phyloP scores from a whole-genome alignment of 2,329 filamentous ascomycete genomes.

The Fonsecaea monophora region DNA sequence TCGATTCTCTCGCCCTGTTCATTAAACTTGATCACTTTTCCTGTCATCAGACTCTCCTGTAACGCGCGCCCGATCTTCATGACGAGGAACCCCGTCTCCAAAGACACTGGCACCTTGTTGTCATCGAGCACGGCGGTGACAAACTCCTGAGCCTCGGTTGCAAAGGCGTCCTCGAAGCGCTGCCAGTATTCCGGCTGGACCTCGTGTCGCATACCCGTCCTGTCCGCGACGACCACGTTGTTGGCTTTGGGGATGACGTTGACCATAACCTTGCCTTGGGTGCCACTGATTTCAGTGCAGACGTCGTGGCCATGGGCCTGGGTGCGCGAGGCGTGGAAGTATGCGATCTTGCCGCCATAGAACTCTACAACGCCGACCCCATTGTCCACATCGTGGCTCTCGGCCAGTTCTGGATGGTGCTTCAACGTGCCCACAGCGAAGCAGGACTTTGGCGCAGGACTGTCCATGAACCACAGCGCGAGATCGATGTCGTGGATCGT shows the following conservation, averaged over 20 bases:
- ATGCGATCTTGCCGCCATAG: conserved; percentile 47
- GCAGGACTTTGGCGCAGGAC: conserved; percentile 44
- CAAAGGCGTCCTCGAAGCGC: conserved; percentile 51
- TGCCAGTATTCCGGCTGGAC: conserved; percentile 49
- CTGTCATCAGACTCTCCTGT: conserved; percentile 38
- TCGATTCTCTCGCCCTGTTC: conserved; percentile 18
- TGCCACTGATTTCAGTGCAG: conserved; percentile 45
- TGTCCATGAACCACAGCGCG: conserved; percentile 67
- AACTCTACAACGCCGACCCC: conserved; percentile 48
- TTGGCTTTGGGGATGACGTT: conserved; percentile 40
- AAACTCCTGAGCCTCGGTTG: conserved; percentile 51
- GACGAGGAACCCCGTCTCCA: conserved; percentile 45
- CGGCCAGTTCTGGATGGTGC: conserved; percentile 44
- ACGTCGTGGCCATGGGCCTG: conserved; percentile 48
- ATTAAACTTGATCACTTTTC: conserved; percentile 36
- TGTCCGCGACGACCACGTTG: conserved; percentile 46
- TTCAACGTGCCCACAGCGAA: conserved; percentile 44
- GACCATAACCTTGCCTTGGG: conserved; percentile 45
- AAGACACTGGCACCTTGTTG: conserved; percentile 46
- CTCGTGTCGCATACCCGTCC: conserved; percentile 47
- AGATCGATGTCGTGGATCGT: conserved; percentile 74
- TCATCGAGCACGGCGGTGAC: conserved; percentile 47
- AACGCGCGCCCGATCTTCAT: conserved; percentile 47
- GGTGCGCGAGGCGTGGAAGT: conserved; percentile 46
- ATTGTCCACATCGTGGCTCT: conserved; percentile 47